Evolutionary conservation across 371 early-diverging fungal species (phyloP), one percentile per base, ranked within the genome.

Genomic region (Vairimorpha ceranae): DNA sequence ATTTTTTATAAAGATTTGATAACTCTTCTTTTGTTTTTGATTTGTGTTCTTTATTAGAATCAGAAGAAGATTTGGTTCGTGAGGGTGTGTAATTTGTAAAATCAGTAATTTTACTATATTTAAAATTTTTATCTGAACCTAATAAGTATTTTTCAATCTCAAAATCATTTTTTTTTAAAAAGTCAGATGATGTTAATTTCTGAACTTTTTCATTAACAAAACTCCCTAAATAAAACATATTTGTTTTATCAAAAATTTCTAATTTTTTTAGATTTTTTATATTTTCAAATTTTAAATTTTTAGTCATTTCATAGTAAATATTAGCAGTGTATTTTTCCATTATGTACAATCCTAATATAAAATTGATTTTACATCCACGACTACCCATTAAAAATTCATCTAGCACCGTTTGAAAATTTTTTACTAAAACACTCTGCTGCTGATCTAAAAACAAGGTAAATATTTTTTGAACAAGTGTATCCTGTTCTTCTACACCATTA

Each of bases 261-360:
- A 54, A 54, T 54, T 54, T 54, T 54, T 29, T 54, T 27, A 54
- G 12, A 54, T 54, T 25, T 27, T 54, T 54, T 12, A 54, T 27
- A 54, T 54, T 17, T 27, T 54, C 56, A 54, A 25, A 54, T 27
- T 4, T 8, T 4, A 54, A 25, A 54, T 54, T 25, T 54, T 54
- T 54, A 7, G 29, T 54, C 23, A 54, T 27, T 27, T 54, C 27
- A 19, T 7, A 54, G 17, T 54, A 27, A 25, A 54, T 23, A 15
- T 25, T 29, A 25, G 56, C 2, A 27, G 56, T 25, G 27, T 54
- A 54, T 54, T 27, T 4, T 54, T 54, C 56, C 27, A 54, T 15
- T 3, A 27, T 25, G 7, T 27, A 27, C 6, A 54, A 4, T 12
- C 56, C 56, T 7, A 54, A 7, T 7, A 54, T 48, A 54, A 54